phyloP scores from a whole-genome alignment of 352 stramenopile species.

The Pseudoperonospora humuli region DNA sequence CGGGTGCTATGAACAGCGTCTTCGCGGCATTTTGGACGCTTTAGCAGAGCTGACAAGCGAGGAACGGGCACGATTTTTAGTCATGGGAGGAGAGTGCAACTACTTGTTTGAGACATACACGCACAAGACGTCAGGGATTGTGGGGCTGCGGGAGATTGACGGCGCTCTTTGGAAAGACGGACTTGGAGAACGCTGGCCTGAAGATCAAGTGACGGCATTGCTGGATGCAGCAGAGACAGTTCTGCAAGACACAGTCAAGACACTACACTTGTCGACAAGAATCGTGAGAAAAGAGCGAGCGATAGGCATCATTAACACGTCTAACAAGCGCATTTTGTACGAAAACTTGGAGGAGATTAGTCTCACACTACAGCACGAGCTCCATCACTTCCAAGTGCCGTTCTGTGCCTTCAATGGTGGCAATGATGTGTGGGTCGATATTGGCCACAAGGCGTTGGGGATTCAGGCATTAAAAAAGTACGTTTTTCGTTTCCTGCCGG shows the following conservation, averaged over 20 bases:
- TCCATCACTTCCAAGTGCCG: slow-evolving; percentile 74
- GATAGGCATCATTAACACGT: slow-evolving; percentile 88
- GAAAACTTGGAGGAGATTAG: slow-evolving; percentile 94
- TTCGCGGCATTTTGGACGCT: slow-evolving; percentile 70
- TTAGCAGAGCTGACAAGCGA: slow-evolving; percentile 41
- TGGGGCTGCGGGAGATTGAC: slow-evolving; percentile 61
- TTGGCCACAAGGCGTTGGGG: slow-evolving; percentile 94
- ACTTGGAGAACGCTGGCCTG: slow-evolving; percentile 79
- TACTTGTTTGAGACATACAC: slow-evolving; percentile 85
- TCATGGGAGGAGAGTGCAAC: slow-evolving; percentile 97
- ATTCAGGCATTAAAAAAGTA: slow-evolving; percentile 89
- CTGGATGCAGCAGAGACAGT: slow-evolving; percentile 79
- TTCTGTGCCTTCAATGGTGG: slow-evolving; percentile 96
- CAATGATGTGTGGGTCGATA: slow-evolving; percentile 93
- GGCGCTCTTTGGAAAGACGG: slow-evolving; percentile 69
- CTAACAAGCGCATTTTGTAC: slow-evolving; percentile 70
- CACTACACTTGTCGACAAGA: slow-evolving; percentile 77
- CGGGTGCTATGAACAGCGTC: slow-evolving; percentile 57
- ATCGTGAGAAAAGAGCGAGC: slow-evolving; percentile 92
- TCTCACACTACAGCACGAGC: slow-evolving; percentile 84
- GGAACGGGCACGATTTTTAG: slow-evolving; percentile 64
- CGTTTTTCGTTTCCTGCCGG: slow-evolving; percentile 61
- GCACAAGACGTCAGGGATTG: slow-evolving; percentile 26
- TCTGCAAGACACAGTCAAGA: slow-evolving; percentile 58
- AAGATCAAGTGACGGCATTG: slow-evolving; percentile 71